These are phyloP conservation scores for Dipteronia sinensis DNA, from an alignment of 345 rosid genomes.

Conservation along the genomic window DNA sequence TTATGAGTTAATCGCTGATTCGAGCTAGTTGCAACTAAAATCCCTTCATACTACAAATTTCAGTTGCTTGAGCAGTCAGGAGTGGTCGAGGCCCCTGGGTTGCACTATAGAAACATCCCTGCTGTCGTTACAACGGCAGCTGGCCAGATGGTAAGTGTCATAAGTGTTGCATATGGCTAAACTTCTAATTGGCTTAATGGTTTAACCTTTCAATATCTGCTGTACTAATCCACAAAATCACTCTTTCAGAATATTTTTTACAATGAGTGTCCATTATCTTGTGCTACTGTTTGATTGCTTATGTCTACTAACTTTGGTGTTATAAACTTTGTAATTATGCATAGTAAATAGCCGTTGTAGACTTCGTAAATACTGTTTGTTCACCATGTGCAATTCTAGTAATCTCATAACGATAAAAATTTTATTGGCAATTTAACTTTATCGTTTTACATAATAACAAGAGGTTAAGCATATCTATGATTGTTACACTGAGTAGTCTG, in stretches of 20 bases:
- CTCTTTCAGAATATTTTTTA: background rate
- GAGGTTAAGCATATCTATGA: background rate
- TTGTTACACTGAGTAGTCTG: background rate
- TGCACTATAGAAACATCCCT: constrained; percentile 47
- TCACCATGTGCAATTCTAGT: background rate
- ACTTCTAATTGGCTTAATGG: constrained; percentile 11
- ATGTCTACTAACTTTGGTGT: background rate
- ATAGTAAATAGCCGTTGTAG: background rate
- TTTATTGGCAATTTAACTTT: background rate
- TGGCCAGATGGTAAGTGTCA: constrained; percentile 74
- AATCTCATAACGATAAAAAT: background rate
- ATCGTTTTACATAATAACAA: background rate
- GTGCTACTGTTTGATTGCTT: background rate
- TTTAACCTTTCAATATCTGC: constrained; percentile 2
- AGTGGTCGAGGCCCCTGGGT: constrained; percentile 54
- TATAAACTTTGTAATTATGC: background rate
- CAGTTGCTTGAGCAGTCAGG: constrained; percentile 77
- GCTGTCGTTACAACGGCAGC: constrained; percentile 58
- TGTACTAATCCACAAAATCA: background rate
- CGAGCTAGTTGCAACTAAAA: background rate
- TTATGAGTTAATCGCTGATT: constrained; percentile 9
- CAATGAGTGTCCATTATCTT: background rate
- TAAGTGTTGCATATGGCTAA: constrained; percentile 5
- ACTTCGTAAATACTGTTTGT: background rate
- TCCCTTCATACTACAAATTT: constrained; percentile 7